A percentile compares a stretch with the other conserved stretches of the same genome.
Conservation (phyloP, 495 filamentous ascomycete genomes). For the Penicillium ochrochloron region DNA sequence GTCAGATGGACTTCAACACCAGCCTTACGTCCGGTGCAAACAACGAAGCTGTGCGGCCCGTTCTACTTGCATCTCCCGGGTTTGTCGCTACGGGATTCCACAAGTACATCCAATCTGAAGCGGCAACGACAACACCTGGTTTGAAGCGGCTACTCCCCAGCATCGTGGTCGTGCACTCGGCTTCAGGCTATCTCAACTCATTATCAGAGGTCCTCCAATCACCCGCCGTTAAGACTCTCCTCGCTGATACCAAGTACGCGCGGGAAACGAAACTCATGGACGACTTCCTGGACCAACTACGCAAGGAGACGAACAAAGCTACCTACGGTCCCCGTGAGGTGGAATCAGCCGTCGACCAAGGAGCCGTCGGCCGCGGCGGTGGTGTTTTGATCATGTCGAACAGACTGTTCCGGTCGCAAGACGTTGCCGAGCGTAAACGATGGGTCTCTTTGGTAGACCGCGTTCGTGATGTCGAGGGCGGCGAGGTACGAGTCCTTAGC, state of each 20-base stretch:
- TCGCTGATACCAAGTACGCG: slow-evolving; percentile 85
- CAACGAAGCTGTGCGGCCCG: slow-evolving; percentile 57
- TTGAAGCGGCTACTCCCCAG: slow-evolving; percentile 67
- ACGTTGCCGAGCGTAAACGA: slow-evolving; percentile 75
- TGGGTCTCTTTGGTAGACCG: slow-evolving; percentile 89
- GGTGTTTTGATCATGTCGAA: slow-evolving; percentile 86
- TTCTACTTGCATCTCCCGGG: slow-evolving; percentile 89
- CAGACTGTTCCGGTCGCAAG: slow-evolving; percentile 79
- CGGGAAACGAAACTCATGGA: slow-evolving; percentile 87
- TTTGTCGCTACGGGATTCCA: slow-evolving; percentile 84
- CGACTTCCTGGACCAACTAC: slow-evolving; percentile 75
- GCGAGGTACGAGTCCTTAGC: slow-evolving; percentile 85
- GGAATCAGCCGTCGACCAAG: slow-evolving; percentile 81
- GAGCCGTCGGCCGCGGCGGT: slow-evolving; percentile 84
- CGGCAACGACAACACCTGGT: slow-evolving; percentile 56
- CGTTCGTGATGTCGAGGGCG: slow-evolving; percentile 82
- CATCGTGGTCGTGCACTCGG: slow-evolving; percentile 80
- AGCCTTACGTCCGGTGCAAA: slow-evolving; percentile 43
- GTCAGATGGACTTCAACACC: slow-evolving; percentile 75
- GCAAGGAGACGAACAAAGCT: slow-evolving; percentile 85
- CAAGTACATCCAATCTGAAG: slow-evolving; percentile 75
- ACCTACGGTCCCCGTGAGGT: slow-evolving; percentile 92
- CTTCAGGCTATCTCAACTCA: slow-evolving; percentile 81
- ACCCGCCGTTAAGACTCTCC: slow-evolving; percentile 70
- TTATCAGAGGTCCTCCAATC: slow-evolving; percentile 85